A percentile compares a stretch with the other conserved stretches of the same genome.
Evolutionary conservation across 441 rosid species (phyloP).

Genomic region (Euphorbia celastroides): DNA sequence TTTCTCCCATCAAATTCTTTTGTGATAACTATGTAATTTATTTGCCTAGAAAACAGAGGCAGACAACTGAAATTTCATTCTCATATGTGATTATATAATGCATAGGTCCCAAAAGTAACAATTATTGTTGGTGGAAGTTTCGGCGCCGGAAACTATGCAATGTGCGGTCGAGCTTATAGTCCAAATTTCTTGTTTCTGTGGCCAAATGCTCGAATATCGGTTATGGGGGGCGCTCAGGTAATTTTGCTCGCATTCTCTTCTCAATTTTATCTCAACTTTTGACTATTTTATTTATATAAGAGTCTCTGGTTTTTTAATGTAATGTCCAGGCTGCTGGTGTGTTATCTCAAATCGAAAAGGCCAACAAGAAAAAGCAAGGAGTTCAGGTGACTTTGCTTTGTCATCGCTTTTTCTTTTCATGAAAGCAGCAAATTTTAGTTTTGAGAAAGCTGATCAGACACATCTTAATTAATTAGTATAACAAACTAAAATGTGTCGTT

Average conservation of each 20-base stretch:
- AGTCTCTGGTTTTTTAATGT: no score
- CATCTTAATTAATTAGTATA: no score
- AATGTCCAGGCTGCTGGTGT: constrained; percentile 85
- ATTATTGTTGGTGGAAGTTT: constrained; percentile 92
- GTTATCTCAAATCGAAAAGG: constrained; percentile 77
- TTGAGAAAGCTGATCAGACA: no score
- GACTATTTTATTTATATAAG: not conserved
- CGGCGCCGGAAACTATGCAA: constrained; percentile 98
- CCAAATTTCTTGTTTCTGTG: constrained; percentile 89
- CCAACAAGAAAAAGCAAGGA: constrained; percentile 82
- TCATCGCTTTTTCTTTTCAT: no score
- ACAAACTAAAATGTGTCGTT: no score
- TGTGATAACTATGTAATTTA: not conserved
- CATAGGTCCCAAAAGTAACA: constrained; percentile 87
- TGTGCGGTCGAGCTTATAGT: constrained; percentile 97
- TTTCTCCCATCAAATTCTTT: not conserved
- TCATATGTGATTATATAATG: constrained; percentile 11
- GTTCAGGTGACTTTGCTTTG: constrained; percentile 47
- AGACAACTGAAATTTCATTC: not conserved
- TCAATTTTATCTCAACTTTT: no score
- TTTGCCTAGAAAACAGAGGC: not conserved
- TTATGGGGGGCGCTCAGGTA: constrained; percentile 99
- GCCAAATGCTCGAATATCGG: constrained; percentile 94
- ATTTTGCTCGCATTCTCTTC: not conserved
- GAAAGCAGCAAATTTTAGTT: no score